Conservation (phyloP, 208 protist species). For the Leishmania amazonensis region DNA sequence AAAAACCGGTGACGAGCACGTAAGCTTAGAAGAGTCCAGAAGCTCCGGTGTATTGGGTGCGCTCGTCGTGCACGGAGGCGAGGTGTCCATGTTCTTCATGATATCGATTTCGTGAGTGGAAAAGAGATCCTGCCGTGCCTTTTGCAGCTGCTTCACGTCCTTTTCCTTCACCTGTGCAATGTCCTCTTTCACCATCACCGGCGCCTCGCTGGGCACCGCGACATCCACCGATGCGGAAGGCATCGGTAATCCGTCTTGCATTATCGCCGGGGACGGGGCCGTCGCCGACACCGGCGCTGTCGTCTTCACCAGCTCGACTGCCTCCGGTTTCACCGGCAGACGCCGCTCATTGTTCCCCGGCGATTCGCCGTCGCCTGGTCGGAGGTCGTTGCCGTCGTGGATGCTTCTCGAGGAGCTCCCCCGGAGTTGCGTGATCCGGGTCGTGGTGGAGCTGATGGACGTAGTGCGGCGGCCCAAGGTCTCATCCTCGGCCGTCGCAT, state of each 20-base stretch:
- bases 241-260: background rate
- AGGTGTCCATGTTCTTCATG: constrained; percentile 5
- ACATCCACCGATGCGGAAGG: background rate
- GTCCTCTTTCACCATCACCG: background rate
- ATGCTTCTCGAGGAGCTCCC: constrained; percentile 28
- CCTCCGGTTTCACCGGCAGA: background rate
- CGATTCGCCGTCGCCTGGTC: background rate
- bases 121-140: constrained; percentile 12
- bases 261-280: background rate
- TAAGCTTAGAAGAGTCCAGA: background rate
- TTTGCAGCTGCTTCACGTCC: background rate
- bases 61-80: background rate
- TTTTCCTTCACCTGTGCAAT: background rate
- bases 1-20: background rate
- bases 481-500: constrained; percentile 8
- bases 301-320: background rate
- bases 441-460: constrained; percentile 23
- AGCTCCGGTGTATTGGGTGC: background rate
- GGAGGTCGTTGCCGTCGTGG: constrained; percentile 9
- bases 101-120: constrained; percentile 4
- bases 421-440: constrained; percentile 22
- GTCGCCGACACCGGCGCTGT: background rate
- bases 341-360: background rate
- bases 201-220: background rate
- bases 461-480: constrained; percentile 10